Evolutionary conservation across 345 rosid species (phyloP), one percentile per base, ranked within the genome.

Genomic region (Acer campestre): DNA sequence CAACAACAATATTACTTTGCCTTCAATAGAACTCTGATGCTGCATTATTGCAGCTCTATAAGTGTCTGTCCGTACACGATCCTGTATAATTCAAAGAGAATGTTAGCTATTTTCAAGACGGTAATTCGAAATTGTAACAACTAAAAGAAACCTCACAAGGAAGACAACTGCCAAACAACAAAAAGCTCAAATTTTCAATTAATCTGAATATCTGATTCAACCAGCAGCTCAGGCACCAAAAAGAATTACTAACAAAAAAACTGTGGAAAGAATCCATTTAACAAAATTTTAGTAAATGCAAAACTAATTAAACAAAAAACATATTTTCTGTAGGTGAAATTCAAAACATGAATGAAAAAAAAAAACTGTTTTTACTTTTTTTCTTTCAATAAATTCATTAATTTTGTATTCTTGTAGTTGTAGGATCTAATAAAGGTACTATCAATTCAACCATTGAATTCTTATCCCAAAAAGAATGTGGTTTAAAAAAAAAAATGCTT

Each of bases 31-130:
- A 87, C 86, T 85, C 81, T 90, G 97, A 84, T 90, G 92, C 81
- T 88, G 90, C 95, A 88, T 90, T 82, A 96, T 92, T 38, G 99
- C 99, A 13, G 85, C 81, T 82, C 89, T 87, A 70, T 95, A 95
- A 63, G 98, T 88, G 16, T 94, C 94, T 0, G 97, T 96, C 62
- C 99, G 89, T 18, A 84, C 90, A 44, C 89, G 91, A 81, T 94
- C 98, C 97, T 96, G 82, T 58, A 84, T 66, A 80, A 59, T 69
- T 55, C 48, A 79, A 82, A 69, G 17, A 78, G 77, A 68, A 76
- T 23, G 29, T 78, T 46, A 83, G 77, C 73, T 75, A 61, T 31
- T 70, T 77, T 17, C 29, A n/a, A 22, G 38, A 38, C 55, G 71
- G 3, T 1, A 71, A 76, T 17, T 53, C 56, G 16, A 51, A 46